These are phyloP conservation scores for Mercurialis annua DNA, from an alignment of 345 rosid species.

Conservation along the genomic window DNA sequence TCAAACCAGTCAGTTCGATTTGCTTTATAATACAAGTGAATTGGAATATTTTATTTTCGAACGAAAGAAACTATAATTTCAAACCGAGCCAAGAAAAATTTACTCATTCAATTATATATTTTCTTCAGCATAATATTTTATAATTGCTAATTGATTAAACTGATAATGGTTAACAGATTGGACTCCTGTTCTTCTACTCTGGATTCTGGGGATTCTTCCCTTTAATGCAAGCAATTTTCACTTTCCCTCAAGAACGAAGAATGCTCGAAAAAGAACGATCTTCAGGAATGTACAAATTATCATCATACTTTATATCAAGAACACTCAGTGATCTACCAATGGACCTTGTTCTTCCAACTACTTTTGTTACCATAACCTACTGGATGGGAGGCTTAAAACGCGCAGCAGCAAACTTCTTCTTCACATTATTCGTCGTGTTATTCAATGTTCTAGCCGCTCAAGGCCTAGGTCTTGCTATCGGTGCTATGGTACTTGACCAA, in stretches of 20 bases:
- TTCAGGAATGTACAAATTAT: slow-evolving; percentile 76
- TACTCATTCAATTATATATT: too few species aligned
- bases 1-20: too few species aligned
- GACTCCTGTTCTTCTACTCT: slow-evolving; percentile 61
- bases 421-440: slow-evolving; percentile 40
- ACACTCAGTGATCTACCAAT: slow-evolving; percentile 60
- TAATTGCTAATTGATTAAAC: too few species aligned
- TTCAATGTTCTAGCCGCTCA: slow-evolving; percentile 43
- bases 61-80: too few species aligned
- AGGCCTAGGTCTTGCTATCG: slow-evolving; percentile 54
- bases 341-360: slow-evolving; percentile 67
- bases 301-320: slow-evolving; percentile 76
- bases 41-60: too few species aligned
- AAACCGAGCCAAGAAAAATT: too few species aligned
- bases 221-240: slow-evolving; percentile 66
- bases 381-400: slow-evolving; percentile 70
- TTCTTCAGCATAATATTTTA: too few species aligned
- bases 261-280: slow-evolving; percentile 89
- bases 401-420: slow-evolving; percentile 33
- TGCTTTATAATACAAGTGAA: too few species aligned
- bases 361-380: slow-evolving; percentile 52
- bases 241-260: slow-evolving; percentile 70
- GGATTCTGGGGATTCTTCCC: slow-evolving; percentile 74
- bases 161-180: slow-evolving; percentile 46
- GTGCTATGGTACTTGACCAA: slow-evolving; percentile 50